phyloP scores from a whole-genome alignment of 345 rosid genomes.

The Orychophragmus violaceus region DNA sequence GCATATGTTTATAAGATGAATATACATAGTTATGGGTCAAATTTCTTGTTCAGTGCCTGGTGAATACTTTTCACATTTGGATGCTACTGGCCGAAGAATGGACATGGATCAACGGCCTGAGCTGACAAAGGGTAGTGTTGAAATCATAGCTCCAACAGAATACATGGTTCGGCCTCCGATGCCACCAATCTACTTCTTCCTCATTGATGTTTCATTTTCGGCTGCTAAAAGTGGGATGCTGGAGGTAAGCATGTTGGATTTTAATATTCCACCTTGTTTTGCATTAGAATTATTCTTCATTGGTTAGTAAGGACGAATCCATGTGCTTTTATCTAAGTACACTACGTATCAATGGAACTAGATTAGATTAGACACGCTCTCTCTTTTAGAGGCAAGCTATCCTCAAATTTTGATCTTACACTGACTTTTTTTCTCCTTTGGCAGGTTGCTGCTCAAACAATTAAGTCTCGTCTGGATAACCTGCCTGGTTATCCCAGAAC shows the following conservation, averaged over 20 bases:
- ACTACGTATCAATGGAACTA: neutral
- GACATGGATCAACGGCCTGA: slow-evolving; percentile 97
- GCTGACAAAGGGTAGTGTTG: slow-evolving; percentile 89
- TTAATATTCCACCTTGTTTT: neutral
- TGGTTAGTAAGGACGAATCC: neutral
- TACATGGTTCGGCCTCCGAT: slow-evolving; percentile 99
- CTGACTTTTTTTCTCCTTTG: slow-evolving; percentile 10
- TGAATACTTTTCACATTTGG: slow-evolving; percentile 89
- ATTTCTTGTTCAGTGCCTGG: slow-evolving; percentile 65
- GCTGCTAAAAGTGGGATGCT: slow-evolving; percentile 90
- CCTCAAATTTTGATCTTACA: neutral
- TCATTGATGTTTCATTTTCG: slow-evolving; percentile 88
- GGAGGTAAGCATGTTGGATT: slow-evolving; percentile 60
- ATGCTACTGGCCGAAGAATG: slow-evolving; percentile 82
- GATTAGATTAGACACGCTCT: neutral
- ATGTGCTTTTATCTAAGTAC: neutral
- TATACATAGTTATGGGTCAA: slow-evolving; percentile 2
- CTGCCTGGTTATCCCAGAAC: slow-evolving; percentile 97
- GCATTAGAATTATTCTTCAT: neutral
- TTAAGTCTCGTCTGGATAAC: slow-evolving; percentile 87
- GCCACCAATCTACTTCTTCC: slow-evolving; percentile 97
- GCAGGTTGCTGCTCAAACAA: slow-evolving; percentile 92
- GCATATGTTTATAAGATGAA: neutral
- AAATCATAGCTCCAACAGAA: slow-evolving; percentile 94
- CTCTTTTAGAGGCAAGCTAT: slow-evolving; percentile 1